phyloP scores from a whole-genome alignment of 371 early-diverging fungal genomes.

The Zopfochytrium polystomum region DNA sequence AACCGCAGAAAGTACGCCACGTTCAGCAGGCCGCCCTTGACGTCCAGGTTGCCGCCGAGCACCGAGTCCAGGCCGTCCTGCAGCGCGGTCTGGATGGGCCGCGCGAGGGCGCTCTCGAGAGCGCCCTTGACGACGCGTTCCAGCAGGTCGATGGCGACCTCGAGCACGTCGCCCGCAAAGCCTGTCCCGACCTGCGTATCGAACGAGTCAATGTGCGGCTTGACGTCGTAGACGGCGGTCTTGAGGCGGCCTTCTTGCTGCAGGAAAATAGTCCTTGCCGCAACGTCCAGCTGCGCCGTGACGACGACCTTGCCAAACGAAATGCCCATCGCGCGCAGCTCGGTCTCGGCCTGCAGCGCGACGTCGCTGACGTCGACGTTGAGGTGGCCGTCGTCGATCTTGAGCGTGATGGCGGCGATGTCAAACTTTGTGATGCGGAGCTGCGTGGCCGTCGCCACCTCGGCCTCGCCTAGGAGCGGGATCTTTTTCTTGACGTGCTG shows the following conservation, averaged over 20 bases:
- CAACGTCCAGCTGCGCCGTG: conserved; percentile 2
- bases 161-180: conserved; percentile 9
- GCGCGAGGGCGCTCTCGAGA: conserved; percentile 1
- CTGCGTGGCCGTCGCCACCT: conserved; percentile 10
- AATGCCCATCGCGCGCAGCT: conserved; percentile 9
- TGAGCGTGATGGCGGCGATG: conserved; percentile 2
- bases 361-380: conserved; percentile 11
- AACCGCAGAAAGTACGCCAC: conserved; percentile 12
- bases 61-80: conserved; percentile 9
- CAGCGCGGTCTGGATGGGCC: conserved; percentile 4
- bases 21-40: conserved; percentile 7
- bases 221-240: conserved; percentile 17
- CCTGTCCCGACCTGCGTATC: conserved; percentile 18
- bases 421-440: conserved; percentile 12
- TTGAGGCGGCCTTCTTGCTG: conserved; percentile 4
- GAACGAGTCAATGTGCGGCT: conserved; percentile 3
- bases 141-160: conserved; percentile 1
- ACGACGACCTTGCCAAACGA: conserved; percentile 7
- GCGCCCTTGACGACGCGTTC: conserved; percentile 1
- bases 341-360: conserved; percentile 8
- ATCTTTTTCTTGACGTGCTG: conserved; percentile 21
- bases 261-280: conserved; percentile 7
- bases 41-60: conserved; percentile 12
- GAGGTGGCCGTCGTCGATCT: conserved; percentile 15
- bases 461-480: conserved; percentile 16